These are phyloP conservation scores for Dysphania ambrosioides DNA, from an alignment of 148 eudicot species.

Conservation along the genomic window DNA sequence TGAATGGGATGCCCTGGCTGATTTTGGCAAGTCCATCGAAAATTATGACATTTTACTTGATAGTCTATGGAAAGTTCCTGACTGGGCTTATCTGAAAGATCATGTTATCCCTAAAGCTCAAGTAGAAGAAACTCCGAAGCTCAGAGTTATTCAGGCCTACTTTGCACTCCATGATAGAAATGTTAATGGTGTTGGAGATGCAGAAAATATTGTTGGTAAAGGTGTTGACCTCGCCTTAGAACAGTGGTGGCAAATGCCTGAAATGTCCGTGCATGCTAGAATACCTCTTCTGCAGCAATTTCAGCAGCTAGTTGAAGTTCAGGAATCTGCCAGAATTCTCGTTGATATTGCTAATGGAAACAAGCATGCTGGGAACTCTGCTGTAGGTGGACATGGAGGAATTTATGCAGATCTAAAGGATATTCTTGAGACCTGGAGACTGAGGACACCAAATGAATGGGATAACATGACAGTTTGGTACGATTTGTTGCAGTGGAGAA, in stretches of 20 bases:
- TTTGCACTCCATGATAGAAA: constrained; percentile 94
- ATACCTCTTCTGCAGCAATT: constrained; percentile 91
- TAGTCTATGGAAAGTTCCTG: constrained; percentile 97
- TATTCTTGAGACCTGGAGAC: constrained; percentile 98
- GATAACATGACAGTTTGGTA: constrained; percentile 96
- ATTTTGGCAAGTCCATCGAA: constrained; percentile 88
- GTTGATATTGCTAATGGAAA: constrained; percentile 82
- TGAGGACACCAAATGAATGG: constrained; percentile 98
- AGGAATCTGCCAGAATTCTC: constrained; percentile 87
- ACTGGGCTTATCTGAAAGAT: constrained; percentile 89
- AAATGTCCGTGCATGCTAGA: constrained; percentile 93
- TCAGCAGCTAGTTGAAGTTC: constrained; percentile 97
- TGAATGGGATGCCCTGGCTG: constrained; percentile 93
- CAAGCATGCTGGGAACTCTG: constrained; percentile 64
- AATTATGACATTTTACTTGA: constrained; percentile 90
- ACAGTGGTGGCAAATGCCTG: constrained; percentile 99
- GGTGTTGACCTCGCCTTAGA: constrained; percentile 94
- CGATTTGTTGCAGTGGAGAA: constrained; percentile 97
- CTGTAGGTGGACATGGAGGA: constrained; percentile 66
- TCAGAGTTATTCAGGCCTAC: constrained; percentile 84
- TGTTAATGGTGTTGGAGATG: constrained; percentile 76
- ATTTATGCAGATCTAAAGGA: constrained; percentile 91
- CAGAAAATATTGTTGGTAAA: constrained; percentile 83
- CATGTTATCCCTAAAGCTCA: constrained; percentile 92
- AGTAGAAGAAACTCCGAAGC: constrained; percentile 96